phyloP scores from a whole-genome alignment of 2,329 filamentous ascomycete species.

The Penicillium sp. region DNA sequence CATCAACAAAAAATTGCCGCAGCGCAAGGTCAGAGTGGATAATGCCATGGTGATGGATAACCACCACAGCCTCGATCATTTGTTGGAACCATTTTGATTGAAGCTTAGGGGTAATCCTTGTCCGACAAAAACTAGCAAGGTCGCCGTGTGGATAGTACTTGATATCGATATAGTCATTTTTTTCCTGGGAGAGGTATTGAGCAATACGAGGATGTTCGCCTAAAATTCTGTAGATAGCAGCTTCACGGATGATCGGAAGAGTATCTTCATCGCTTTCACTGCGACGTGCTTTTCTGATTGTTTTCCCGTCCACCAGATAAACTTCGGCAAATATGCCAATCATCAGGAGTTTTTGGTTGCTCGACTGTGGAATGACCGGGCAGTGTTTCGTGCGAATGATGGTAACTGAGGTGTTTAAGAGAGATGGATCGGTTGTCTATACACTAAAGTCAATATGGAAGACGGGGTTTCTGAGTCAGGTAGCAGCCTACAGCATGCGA shows the following conservation, averaged over 20 bases:
- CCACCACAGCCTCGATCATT: constrained; percentile 17
- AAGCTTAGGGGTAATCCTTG: constrained; percentile 2
- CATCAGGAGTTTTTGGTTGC: constrained; percentile 6
- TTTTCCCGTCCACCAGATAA: constrained; percentile 7
- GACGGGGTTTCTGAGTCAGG: too few relatives aligned
- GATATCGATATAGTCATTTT: constrained; percentile 2
- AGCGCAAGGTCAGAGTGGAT: constrained; percentile 25
- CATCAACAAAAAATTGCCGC: too few relatives aligned
- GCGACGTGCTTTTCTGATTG: constrained; percentile 10
- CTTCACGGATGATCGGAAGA: constrained; percentile 8
- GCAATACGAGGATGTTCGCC: background rate
- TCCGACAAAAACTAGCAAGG: constrained; percentile 1
- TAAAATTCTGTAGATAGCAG: background rate
- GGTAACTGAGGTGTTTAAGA: too few relatives aligned
- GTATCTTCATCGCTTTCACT: constrained; percentile 5
- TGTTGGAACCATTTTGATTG: constrained; percentile 15
- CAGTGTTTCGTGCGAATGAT: too few relatives aligned
- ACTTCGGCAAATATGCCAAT: constrained; percentile 10
- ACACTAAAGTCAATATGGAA: too few relatives aligned
- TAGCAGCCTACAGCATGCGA: too few relatives aligned
- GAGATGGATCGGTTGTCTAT: too few relatives aligned
- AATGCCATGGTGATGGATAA: constrained; percentile 15
- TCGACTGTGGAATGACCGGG: background rate
- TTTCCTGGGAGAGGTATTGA: background rate
- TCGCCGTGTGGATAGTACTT: constrained; percentile 11